Base-by-base conservation (phyloP, 2,329 filamentous ascomycete species). In the Massarina eburnea region DNA sequence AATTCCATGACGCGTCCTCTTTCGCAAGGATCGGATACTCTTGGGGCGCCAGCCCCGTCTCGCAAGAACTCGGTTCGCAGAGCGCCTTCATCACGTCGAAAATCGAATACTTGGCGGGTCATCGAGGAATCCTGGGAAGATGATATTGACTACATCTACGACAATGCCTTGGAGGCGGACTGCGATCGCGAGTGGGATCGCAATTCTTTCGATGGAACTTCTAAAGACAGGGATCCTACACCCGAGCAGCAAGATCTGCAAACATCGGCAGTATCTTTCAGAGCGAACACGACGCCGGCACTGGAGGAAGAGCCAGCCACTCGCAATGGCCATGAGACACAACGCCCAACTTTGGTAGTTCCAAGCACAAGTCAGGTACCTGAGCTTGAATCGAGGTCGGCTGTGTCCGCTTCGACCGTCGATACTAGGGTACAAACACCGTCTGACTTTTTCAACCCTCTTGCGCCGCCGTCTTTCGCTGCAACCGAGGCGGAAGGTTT, bases 61-160 rank as follows among this genome's bases (percentile, higher is more conserved):
- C 52, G 61, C 10, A 57, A 51, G 41, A 49, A 37, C 27, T 62
- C 60, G 9, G 38, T 63, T 33, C 51, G 59, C 17, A 57, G 51
- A 30, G n/a, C 55, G 19, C 51, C 54, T 10, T 37, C 53, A 7
- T 42, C 50, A n/a, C 59, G 61, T 24, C 61, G 63, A 37, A 58
- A 60, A 33, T 70, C 66, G 1, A 67, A 63, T 41, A 62, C 61
- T 9, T 69, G 66, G 61, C 61, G 61, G 20, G 61, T 52, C 14
- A 62, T 70, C 21, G 73, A 76, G 39, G 65, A 65, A 12, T 78
- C 76, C 1, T 84, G 81, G 81, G 81, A 84, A 55, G 80, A 81
- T 30, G 80, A 82, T 48, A 80, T 84, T 45, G 81, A 84, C 52
- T 83, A 80, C 56, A 82, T 79, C 56, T 84, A 84, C 54, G 78